Percentiles rank a stretch among this genome's conserved stretches.
Conservation (phyloP, 176 grass and related monocot species). For the barley (Hordeum vulgare) region DNA sequence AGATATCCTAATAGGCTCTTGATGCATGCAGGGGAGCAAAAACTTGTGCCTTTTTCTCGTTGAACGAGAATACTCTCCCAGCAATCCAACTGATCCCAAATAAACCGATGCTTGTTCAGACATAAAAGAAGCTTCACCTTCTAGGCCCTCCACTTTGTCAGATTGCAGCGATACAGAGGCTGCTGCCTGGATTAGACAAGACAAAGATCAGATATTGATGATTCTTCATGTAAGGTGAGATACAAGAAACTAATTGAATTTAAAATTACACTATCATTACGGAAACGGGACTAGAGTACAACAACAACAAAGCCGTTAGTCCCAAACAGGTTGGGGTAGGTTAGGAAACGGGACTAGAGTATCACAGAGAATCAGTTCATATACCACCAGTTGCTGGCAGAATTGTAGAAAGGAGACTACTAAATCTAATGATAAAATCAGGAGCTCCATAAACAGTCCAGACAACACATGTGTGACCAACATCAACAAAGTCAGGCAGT, state of each 20-base stretch:
- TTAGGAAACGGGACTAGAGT: not conserved
- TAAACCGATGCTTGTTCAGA: constrained; percentile 59
- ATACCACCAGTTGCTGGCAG: not conserved
- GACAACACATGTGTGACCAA: not conserved
- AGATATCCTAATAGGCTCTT: constrained; percentile 9
- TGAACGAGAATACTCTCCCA: constrained; percentile 59
- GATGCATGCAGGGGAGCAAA: constrained; percentile 39
- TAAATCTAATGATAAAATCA: not conserved
- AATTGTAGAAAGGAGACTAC: not conserved
- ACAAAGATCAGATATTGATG: not conserved
- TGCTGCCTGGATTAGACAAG: constrained; percentile 20
- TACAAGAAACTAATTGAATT: not conserved
- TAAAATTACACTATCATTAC: not conserved
- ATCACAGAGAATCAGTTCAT: not conserved
- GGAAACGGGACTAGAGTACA: not conserved
- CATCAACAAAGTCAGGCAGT: not conserved
- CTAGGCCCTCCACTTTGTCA: constrained; percentile 45
- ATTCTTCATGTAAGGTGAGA: not conserved
- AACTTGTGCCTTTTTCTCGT: constrained; percentile 50
- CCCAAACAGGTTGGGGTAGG: no score
- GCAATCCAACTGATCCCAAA: constrained; percentile 51
- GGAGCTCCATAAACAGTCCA: not conserved
- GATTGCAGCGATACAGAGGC: constrained; percentile 27
- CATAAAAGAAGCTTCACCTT: constrained; percentile 62
- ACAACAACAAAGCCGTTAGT: no score